Evolutionary conservation across 371 early-diverging fungal genomes (phyloP).

Genomic region (Circinella umbellata): DNA sequence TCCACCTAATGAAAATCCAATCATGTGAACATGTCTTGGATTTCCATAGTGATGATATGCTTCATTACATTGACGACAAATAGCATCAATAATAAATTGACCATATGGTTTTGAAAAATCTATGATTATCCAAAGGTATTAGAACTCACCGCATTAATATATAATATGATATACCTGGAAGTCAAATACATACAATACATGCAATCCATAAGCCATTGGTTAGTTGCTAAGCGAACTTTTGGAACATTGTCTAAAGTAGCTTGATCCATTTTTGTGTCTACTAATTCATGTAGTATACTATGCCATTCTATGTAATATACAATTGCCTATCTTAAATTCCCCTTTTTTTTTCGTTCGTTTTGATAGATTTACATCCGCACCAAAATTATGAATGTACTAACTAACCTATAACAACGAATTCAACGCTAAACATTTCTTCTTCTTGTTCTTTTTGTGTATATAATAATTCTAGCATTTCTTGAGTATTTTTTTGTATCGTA

Average conservation of each 20-base stretch:
- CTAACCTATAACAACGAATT: conserved; percentile 56
- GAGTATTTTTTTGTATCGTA: conserved; percentile 57
- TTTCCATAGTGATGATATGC: conserved; percentile 53
- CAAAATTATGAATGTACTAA: too few relatives aligned
- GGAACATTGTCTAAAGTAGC: conserved; percentile 49
- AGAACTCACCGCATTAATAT: too few relatives aligned
- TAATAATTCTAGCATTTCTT: conserved; percentile 51
- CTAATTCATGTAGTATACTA: conserved; percentile 55
- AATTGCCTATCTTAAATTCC: too few relatives aligned
- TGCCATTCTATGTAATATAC: conserved; percentile 59
- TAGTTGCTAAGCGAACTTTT: conserved; percentile 54
- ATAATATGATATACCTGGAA: background rate
- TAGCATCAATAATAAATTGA: conserved; percentile 53
- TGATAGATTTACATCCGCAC: too few relatives aligned
- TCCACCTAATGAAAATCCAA: conserved; percentile 71
- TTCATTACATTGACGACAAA: conserved; percentile 59
- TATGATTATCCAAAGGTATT: conserved; percentile 1
- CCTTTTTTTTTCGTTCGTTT: too few relatives aligned
- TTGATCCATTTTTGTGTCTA: conserved; percentile 48
- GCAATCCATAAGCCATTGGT: conserved; percentile 51
- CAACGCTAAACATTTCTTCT: conserved; percentile 34
- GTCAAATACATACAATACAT: conserved; percentile 37
- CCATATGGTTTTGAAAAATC: conserved; percentile 59
- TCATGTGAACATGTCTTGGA: conserved; percentile 60
- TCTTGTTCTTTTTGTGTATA: conserved; percentile 29